Evolutionary conservation across 768 basidiomycete genomes (phyloP).

Genomic region (Xanthoconium purpureum): DNA sequence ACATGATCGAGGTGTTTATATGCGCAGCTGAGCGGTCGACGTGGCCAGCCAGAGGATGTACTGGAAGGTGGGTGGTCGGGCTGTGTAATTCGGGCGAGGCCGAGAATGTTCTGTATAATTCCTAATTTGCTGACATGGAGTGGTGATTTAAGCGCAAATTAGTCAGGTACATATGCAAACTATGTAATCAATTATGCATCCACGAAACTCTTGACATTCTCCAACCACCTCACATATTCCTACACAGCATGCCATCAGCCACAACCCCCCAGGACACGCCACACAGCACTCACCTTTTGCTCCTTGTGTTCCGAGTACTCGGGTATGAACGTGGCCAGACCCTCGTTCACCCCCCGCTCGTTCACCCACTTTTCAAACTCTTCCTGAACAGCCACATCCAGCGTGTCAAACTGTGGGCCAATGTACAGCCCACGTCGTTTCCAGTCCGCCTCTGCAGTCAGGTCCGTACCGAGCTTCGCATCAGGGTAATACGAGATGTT

Average conservation of each 20-base stretch:
- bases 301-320: conserved; percentile 90
- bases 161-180: conserved; percentile 3
- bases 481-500: conserved; percentile 86
- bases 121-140: conserved; percentile 12
- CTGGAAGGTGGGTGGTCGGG: too few relatives aligned
- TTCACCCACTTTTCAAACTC: conserved; percentile 87
- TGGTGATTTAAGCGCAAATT: conserved; percentile 21
- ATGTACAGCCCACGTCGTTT: conserved; percentile 88
- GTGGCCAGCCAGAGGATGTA: not conserved
- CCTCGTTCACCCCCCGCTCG: conserved; percentile 86
- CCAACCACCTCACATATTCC: conserved; percentile 93
- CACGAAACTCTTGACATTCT: conserved; percentile 77
- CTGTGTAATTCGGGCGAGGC: not conserved
- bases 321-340: conserved; percentile 80
- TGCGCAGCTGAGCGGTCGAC: not conserved
- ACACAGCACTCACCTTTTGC: conserved; percentile 61
- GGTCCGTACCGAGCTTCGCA: conserved; percentile 63
- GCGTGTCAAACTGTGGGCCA: conserved; percentile 91
- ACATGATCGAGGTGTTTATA: not conserved
- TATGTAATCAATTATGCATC: conserved; percentile 42
- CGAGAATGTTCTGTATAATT: conserved; percentile 22
- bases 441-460: conserved; percentile 92
- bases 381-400: conserved; percentile 84
- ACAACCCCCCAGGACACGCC: not conserved
- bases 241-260: conserved; percentile 28